These are phyloP conservation scores for Ceratocystis cacaofunesta DNA, from an alignment of 2,329 filamentous ascomycete genomes.

Conservation along the genomic window DNA sequence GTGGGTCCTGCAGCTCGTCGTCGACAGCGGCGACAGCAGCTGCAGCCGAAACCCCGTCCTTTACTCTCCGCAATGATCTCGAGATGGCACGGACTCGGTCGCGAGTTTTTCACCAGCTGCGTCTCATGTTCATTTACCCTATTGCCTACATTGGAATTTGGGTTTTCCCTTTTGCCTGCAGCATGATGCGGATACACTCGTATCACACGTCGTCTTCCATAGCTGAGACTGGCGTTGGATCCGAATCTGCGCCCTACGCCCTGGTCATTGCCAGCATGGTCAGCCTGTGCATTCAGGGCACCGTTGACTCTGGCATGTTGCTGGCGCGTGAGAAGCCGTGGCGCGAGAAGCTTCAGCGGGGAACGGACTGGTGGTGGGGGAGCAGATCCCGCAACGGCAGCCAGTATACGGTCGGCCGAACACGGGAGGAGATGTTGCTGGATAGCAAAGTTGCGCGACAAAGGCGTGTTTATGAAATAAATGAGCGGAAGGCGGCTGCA, in stretches of 20 bases:
- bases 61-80: conserved; percentile 14
- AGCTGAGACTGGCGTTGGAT: conserved; percentile 17
- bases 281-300: conserved; percentile 49
- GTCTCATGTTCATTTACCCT: conserved; percentile 63
- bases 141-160: conserved; percentile 57
- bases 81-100: conserved; percentile 30
- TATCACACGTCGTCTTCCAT: conserved; percentile 14
- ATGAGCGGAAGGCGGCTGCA: conserved; percentile 19
- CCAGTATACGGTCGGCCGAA: conserved; percentile 27
- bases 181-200: conserved; percentile 43
- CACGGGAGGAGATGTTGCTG: conserved; percentile 37
- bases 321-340: conserved; percentile 53
- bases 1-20: conserved; percentile 18
- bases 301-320: conserved; percentile 55
- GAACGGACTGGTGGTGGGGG: conserved; percentile 17
- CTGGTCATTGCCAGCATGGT: conserved; percentile 41
- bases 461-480: conserved; percentile 34
- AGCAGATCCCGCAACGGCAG: conserved; percentile 3
- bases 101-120: conserved; percentile 51
- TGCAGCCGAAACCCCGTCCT: conserved; percentile 16
- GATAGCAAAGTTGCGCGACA: conserved; percentile 35
- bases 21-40: conserved; percentile 16
- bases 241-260: conserved; percentile 30
- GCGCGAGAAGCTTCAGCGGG: conserved; percentile 18
- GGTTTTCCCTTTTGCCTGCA: conserved; percentile 53